A percentile compares a stretch with the other conserved stretches of the same genome.
These are phyloP conservation scores for Nosema muscidifuracis DNA, from an alignment of 371 early-diverging fungal species.

Conservation along the genomic window DNA sequence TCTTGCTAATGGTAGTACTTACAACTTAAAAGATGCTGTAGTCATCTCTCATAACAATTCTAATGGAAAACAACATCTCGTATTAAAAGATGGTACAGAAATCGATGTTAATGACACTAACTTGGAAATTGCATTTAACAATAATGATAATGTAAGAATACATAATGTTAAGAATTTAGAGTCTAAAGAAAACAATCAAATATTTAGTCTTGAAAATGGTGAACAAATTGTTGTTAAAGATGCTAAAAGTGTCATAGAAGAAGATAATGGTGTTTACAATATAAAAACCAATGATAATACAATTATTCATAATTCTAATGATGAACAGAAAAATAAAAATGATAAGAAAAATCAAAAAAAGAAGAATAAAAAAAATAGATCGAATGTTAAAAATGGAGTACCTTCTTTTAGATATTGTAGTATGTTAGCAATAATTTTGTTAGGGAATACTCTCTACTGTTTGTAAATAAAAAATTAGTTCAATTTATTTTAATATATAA, in stretches of 20 bases:
- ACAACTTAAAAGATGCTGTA: too few species aligned
- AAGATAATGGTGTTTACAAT: not conserved
- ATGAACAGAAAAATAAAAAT: not conserved
- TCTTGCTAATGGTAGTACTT: too few species aligned
- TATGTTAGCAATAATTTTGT: too few species aligned
- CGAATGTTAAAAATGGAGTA: too few species aligned
- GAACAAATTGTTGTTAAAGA: not conserved
- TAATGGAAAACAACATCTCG: too few species aligned
- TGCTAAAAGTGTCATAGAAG: not conserved
- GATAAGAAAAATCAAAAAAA: not conserved
- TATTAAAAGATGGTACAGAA: not conserved
- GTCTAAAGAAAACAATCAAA: not conserved
- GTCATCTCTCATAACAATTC: too few species aligned
- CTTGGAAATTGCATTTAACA: not conserved
- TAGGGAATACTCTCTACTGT: too few species aligned
- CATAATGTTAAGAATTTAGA: not conserved
- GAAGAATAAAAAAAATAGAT: too few species aligned
- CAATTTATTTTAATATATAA: too few species aligned
- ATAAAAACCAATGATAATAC: not conserved
- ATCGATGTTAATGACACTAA: not conserved
- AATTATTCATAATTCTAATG: not conserved
- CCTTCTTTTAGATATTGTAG: too few species aligned
- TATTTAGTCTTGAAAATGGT: not conserved
- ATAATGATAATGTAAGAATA: not conserved
- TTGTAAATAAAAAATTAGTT: too few species aligned